Evolutionary conservation across 2,329 filamentous ascomycete genomes (phyloP).

Genomic region (Raffaelea deltoideospora): DNA sequence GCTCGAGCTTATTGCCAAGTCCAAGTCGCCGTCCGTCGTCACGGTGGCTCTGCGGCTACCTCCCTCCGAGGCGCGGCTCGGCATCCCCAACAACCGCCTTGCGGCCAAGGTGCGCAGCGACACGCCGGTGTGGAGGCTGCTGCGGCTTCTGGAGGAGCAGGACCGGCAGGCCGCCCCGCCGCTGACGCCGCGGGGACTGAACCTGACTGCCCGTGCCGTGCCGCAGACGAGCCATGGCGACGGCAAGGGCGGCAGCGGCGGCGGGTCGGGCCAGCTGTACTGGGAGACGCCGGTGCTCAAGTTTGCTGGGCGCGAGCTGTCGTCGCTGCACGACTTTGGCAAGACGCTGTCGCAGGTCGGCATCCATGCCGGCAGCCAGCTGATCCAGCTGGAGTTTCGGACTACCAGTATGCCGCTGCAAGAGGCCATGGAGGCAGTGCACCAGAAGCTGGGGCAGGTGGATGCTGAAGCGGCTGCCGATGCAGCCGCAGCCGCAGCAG

Average conservation of each 20-base stretch:
- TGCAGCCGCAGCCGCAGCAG: not conserved
- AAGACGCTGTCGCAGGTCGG: slow-evolving; percentile 80
- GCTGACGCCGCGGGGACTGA: slow-evolving; percentile 50
- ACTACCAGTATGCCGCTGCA: slow-evolving; percentile 65
- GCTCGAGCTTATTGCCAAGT: slow-evolving; percentile 77
- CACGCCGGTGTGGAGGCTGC: slow-evolving; percentile 73
- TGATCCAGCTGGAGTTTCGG: slow-evolving; percentile 65
- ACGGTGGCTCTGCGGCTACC: slow-evolving; percentile 82
- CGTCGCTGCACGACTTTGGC: slow-evolving; percentile 67
- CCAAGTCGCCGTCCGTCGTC: slow-evolving; percentile 71
- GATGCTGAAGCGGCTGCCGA: slow-evolving; percentile 39
- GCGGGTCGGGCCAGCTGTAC: slow-evolving; percentile 58
- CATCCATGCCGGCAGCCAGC: slow-evolving; percentile 66
- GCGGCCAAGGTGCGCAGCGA: slow-evolving; percentile 79
- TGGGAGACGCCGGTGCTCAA: slow-evolving; percentile 81
- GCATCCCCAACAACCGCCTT: slow-evolving; percentile 50
- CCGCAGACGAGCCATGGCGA: slow-evolving; percentile 42
- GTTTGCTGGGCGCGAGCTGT: slow-evolving; percentile 66
- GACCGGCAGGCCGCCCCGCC: slow-evolving; percentile 43
- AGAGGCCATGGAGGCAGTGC: slow-evolving; percentile 70
- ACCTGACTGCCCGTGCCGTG: slow-evolving; percentile 73
- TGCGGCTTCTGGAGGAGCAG: slow-evolving; percentile 79
- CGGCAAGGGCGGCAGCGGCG: slow-evolving; percentile 22
- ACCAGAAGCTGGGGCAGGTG: slow-evolving; percentile 33
- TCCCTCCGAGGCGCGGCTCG: slow-evolving; percentile 44